Base-by-base conservation (phyloP, 2,329 filamentous ascomycete species). In the Fusarium pseudonygamai region DNA sequence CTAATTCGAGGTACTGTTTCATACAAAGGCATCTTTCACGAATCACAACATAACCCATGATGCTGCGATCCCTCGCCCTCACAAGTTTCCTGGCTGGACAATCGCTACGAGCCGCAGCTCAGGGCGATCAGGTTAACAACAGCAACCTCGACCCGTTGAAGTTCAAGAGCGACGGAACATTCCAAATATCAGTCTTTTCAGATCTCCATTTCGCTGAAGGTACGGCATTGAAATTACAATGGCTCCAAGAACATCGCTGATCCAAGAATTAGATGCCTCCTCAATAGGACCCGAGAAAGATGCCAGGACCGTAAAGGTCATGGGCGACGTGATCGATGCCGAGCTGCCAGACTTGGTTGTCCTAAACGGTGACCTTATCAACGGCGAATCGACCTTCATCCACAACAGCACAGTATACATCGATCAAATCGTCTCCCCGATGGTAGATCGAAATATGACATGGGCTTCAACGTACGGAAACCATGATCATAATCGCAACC, bases 381-480 rank as follows among this genome's bases (percentile, higher is more conserved):
- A 91, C 0, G 91, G 91, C 37, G 90, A 93, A 67, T 88, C 89
- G 61, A 87, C 86, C 2, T 87, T 83, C 66, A 60, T 83, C 7
- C 79, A 85, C 1, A 91, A 91, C 66, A 77, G 75, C 60, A 89
- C 87, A 0, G 73, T 80, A 7, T 90, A 91, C 57, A 65, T 92
- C 11, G 87, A 92, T 72, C 79, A 85, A 69, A 85, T 91, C 6
- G 87, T 91, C 2, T 80, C 76, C 4, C 90, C 90, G 0, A 81
- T 93, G 6, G 82, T 91, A 4, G 74, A 86, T 6, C 84, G 86
- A 22, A 83, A 84, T 13, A 71, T 91, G 0, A 84, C 84, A 1
- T 93, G 90, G 88, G 90, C 90, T 7, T 89, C 88, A 3, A 90
- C 90, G 0, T 93, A 93, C 64, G 92, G 92, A 3, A 93, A 93